Base-by-base conservation (phyloP, 768 basidiomycete species). In the Dioszegia crocea region DNA sequence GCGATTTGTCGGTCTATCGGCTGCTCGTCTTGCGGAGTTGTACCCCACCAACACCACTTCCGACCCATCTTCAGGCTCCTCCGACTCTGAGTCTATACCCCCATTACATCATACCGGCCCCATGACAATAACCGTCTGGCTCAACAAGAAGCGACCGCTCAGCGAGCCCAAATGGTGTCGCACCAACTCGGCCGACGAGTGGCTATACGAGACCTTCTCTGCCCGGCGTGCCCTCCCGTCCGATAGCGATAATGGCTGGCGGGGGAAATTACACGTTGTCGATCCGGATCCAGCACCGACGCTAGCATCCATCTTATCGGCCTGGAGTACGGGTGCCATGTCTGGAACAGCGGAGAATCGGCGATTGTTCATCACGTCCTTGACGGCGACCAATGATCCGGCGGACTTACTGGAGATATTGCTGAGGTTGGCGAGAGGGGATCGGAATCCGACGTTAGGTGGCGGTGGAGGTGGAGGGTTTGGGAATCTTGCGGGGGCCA, bases 91-190 rank as follows among this genome's bases (percentile, higher is more conserved):
- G 6, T 87, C 86, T 4, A 80, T 92, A 19, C 90, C 91, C 10
- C 85, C 87, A 12, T 88, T 92, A 67, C 73, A 74, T 48, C 66
- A 56, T 26, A 46, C 67, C 1, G 33, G 16, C 9, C 39, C 23
- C 3, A 36, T 70, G 11, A 59, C 53, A 9, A 29, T 73, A 5
- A 57, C 63, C 1, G 60, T 73, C 17, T 83, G 91, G 78, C 83
- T 98, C 61, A 94, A 99, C 76, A 88, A 84, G 57, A 84, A 83
- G 30, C 85, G 88, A 58, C 96, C 96, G 0, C 79, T 98, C 31
- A 92, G 91, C 16, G 92, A 97, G 75, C 91, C 96, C 6, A 88
- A 91, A 75, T 99, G 94, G 96, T 91, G 91, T 36, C 90, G 91
- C 76, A 87, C 88, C 8, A 94, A 94, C 29, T 89, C 93, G 71